A percentile compares a stretch with the other conserved stretches of the same genome.
phyloP scores from a whole-genome alignment of 2,329 filamentous ascomycete species.

The Didymella pomorum region DNA sequence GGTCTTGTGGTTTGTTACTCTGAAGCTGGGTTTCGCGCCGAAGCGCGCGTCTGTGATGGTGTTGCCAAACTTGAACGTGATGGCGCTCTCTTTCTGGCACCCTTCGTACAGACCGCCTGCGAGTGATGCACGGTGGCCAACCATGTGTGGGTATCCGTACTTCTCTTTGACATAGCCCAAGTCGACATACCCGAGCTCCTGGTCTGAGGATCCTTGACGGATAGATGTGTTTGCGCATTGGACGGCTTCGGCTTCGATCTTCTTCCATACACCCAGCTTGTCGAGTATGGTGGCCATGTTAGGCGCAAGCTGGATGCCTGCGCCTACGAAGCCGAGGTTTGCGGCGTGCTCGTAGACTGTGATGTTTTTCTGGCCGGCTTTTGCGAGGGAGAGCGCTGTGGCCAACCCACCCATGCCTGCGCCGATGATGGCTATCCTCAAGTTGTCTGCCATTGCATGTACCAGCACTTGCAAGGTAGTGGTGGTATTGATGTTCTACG shows the following conservation, averaged over 20 bases:
- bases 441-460: slow-evolving; percentile 38
- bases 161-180: slow-evolving; percentile 71
- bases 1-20: slow-evolving; percentile 62
- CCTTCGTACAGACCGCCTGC: slow-evolving; percentile 74
- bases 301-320: slow-evolving; percentile 83
- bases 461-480: neutral
- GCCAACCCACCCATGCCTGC: slow-evolving; percentile 82
- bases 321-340: slow-evolving; percentile 80
- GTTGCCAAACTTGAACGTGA: slow-evolving; percentile 74
- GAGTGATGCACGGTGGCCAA: slow-evolving; percentile 77
- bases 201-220: slow-evolving; percentile 72
- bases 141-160: slow-evolving; percentile 81
- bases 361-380: slow-evolving; percentile 77
- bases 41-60: slow-evolving; percentile 64
- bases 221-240: slow-evolving; percentile 76
- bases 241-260: slow-evolving; percentile 75
- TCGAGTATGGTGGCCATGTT: slow-evolving; percentile 83
- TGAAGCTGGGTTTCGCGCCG: slow-evolving; percentile 67
- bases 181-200: slow-evolving; percentile 74
- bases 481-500: neutral
- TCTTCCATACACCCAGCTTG: slow-evolving; percentile 73
- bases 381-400: slow-evolving; percentile 74
- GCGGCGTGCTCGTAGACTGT: slow-evolving; percentile 77
- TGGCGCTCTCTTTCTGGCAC: slow-evolving; percentile 67
- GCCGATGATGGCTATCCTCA: slow-evolving; percentile 46